Evolutionary conservation across 2,329 filamentous ascomycete species (phyloP).

Genomic region (Chalara sp.): DNA sequence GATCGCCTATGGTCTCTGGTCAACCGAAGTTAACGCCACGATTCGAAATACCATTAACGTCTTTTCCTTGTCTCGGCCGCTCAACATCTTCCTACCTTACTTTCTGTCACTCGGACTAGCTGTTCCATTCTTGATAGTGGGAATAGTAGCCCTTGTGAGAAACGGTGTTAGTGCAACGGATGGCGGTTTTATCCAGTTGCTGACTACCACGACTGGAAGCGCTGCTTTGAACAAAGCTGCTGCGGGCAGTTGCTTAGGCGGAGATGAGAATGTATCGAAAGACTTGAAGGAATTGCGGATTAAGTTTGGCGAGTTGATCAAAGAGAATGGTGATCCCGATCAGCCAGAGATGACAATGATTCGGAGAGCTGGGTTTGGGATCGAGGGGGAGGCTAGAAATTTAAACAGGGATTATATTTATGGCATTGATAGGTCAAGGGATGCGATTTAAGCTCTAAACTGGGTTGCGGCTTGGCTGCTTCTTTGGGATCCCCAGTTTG

Average conservation of each 20-base stretch:
- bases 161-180: constrained; percentile 15
- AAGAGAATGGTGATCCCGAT: too few relatives aligned
- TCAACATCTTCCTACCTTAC: constrained; percentile 17
- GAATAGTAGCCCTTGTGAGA: constrained; percentile 7
- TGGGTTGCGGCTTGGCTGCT: too few relatives aligned
- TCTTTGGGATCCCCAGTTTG: too few relatives aligned
- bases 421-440: too few relatives aligned
- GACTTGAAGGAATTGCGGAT: constrained; percentile 16
- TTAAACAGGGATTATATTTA: constrained; percentile 11
- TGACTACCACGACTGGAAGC: constrained; percentile 14
- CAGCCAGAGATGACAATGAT: constrained; percentile 4
- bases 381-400: constrained; percentile 10
- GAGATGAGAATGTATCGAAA: constrained; percentile 9
- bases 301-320: constrained; percentile 13
- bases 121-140: constrained; percentile 13
- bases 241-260: constrained; percentile 14
- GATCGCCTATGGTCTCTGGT: constrained; percentile 7
- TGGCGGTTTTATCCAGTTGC: constrained; percentile 15
- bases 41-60: constrained; percentile 8
- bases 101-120: constrained; percentile 10
- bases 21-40: constrained; percentile 10
- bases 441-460: too few relatives aligned
- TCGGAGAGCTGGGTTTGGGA: constrained; percentile 18
- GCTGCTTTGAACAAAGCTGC: constrained; percentile 11
- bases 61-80: constrained; percentile 14